These are phyloP conservation scores for Ustanciosporium gigantosporum DNA, from an alignment of 1,284 basidiomycete species.

Conservation along the genomic window DNA sequence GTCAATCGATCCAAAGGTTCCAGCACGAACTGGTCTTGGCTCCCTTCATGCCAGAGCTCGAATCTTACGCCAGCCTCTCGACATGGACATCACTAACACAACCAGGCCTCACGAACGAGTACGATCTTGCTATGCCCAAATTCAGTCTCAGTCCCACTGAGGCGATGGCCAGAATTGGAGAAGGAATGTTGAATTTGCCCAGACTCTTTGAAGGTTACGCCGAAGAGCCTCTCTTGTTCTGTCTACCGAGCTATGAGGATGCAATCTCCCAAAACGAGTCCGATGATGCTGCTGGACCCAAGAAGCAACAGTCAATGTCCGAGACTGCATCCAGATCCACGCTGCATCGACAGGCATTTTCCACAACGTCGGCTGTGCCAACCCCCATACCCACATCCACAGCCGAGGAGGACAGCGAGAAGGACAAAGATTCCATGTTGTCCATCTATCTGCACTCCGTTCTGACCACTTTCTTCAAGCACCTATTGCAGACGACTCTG, in stretches of 20 bases:
- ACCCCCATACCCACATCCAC: slow-evolving; percentile 16
- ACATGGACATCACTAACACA: slow-evolving; percentile 67
- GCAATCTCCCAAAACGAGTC: background rate
- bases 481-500: slow-evolving; percentile 32
- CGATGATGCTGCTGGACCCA: slow-evolving; percentile 60
- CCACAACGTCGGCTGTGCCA: slow-evolving; percentile 52
- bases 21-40: slow-evolving; percentile 81
- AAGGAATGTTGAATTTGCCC: slow-evolving; percentile 89
- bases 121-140: slow-evolving; percentile 80
- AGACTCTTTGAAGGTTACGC: slow-evolving; percentile 91
- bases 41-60: slow-evolving; percentile 77
- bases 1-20: slow-evolving; percentile 73
- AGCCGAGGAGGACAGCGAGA: slow-evolving; percentile 32
- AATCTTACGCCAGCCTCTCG: slow-evolving; percentile 71
- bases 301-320: slow-evolving; percentile 10
- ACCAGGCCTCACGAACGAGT: slow-evolving; percentile 56
- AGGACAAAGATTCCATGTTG: slow-evolving; percentile 64
- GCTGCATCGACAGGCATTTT: slow-evolving; percentile 27
- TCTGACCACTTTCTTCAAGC: slow-evolving; percentile 71
- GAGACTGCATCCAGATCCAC: slow-evolving; percentile 7
- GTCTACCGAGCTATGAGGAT: slow-evolving; percentile 55
- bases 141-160: slow-evolving; percentile 91
- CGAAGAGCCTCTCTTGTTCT: slow-evolving; percentile 79
- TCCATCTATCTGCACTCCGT: slow-evolving; percentile 76
- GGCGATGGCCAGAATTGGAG: slow-evolving; percentile 82